Percentiles rank a stretch among this genome's conserved stretches.
phyloP scores from a whole-genome alignment of 179 eudicot genomes.

The Drosera spatulata region DNA sequence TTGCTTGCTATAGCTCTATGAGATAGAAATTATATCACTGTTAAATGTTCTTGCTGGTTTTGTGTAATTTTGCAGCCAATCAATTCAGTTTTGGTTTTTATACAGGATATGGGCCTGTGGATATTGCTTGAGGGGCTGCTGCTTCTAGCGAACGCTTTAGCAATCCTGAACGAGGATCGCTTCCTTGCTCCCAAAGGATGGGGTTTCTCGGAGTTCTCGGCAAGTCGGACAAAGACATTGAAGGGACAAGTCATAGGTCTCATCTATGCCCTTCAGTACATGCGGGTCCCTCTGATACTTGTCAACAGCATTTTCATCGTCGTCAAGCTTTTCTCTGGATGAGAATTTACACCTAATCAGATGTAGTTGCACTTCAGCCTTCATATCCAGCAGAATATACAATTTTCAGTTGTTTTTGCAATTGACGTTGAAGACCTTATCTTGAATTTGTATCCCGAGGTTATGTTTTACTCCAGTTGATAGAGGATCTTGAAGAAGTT shows the following conservation, averaged over 20 bases:
- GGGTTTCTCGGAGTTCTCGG: slow-evolving; percentile 64
- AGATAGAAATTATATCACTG: no score
- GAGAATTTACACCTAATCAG: slow-evolving; percentile 6
- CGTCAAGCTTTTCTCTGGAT: slow-evolving; percentile 69
- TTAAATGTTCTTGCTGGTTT: no score
- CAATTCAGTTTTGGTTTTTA: no score
- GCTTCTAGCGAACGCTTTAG: slow-evolving; percentile 82
- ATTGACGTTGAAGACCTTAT: no score
- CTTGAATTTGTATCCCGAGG: no score
- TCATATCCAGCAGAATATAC: no score
- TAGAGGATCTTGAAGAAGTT: no score
- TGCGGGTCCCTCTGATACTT: slow-evolving; percentile 63
- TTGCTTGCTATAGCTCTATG: no score
- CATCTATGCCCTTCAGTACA: slow-evolving; percentile 69
- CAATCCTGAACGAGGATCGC: slow-evolving; percentile 79
- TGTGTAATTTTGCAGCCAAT: no score
- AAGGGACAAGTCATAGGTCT: slow-evolving; percentile 75
- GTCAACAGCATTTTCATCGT: slow-evolving; percentile 53
- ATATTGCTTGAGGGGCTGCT: slow-evolving; percentile 66
- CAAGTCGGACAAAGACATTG: slow-evolving; percentile 42
- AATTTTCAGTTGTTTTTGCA: no score
- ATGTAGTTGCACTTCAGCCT: no score
- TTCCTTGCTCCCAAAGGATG: slow-evolving; percentile 79
- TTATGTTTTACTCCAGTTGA: no score
- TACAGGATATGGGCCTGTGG: slow-evolving; percentile 65